Base-by-base conservation (phyloP, 441 rosid genomes). In the Isatis lusitanica region DNA sequence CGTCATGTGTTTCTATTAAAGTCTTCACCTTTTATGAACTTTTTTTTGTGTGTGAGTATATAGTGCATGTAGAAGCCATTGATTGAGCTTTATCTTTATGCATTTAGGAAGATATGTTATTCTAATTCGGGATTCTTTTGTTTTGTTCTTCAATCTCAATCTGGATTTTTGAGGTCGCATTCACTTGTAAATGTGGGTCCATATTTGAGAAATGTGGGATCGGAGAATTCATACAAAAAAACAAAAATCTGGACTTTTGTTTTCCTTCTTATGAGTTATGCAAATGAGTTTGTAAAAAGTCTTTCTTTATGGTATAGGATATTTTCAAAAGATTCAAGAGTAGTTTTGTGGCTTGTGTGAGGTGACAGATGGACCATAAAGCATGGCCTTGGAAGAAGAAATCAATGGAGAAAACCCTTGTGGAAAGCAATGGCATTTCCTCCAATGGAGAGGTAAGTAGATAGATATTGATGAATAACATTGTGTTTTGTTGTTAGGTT, bases 321-420 rank as follows among this genome's bases (percentile, higher is more conserved):
- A 55, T 7, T 55, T 66, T 46, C 7, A 71, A 65, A 21, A 35
- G 57, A 43, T 47, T 66, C 35, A 71, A 52, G 77, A 78, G 66
- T 67, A 36, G 70, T 55, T 60, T 30, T 79, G 73, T 44, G 38
- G 61, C 64, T 78, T 18, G 66, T 74, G n/a, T 36, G 65, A 0
- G 52, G 63, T 74, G 7, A 36, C 16, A 55, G 74, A 90, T 92
- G 97, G 96, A 93, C 66, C 83, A 84, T 30, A 93, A 85, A 74
- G 58, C 87, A 21, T 87, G 97, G 98, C 82, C 85, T 68, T 86
- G 96, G 97, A 85, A 84, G 84, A 93, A 91, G 85, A 89, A 82
- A 82, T 83, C 93, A 12, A 53, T 77, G 4, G 96, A 88, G 83
- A 86, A 86, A 81, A 77, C 69, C 46, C 66, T 81, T 68, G 79